These are phyloP conservation scores for Yamadazyma akitaensis DNA, from an alignment of 805 yeast genomes.

Conservation along the genomic window DNA sequence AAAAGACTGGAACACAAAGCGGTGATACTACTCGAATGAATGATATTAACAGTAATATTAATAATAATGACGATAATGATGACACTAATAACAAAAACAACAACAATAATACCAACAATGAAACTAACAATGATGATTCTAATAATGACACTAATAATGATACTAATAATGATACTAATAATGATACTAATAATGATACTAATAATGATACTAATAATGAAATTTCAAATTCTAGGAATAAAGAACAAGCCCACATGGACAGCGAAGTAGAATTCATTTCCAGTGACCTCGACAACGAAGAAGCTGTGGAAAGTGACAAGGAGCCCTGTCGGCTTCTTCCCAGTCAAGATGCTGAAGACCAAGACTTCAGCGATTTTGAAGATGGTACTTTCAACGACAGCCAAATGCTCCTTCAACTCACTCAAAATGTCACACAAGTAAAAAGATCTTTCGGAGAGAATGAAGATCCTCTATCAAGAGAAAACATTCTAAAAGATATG, in stretches of 20 bases:
- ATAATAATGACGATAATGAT: neutral
- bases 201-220: constrained; percentile 5
- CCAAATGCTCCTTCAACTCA: constrained; percentile 17
- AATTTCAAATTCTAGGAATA: neutral
- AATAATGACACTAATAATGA: neutral
- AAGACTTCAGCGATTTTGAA: neutral
- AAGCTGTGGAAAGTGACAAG: no score
- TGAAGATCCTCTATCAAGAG: neutral
- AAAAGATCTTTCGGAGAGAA: neutral
- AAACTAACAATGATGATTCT: neutral
- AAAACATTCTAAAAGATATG: constrained; percentile 20
- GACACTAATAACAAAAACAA: neutral
- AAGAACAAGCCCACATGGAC: no score
- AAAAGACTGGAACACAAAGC: neutral
- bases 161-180: constrained; percentile 2
- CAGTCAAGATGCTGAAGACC: neutral
- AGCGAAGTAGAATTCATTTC: no score
- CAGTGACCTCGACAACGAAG: no score
- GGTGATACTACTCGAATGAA: neutral
- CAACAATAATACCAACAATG: neutral
- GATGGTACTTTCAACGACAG: constrained; percentile 7
- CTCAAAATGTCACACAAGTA: constrained; percentile 14
- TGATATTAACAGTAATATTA: neutral
- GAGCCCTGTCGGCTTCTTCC: neutral
- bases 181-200: constrained; percentile 6